These are phyloP conservation scores for Rhizophagus prolifer DNA, from an alignment of 192 early-diverging fungal genomes.

Conservation along the genomic window DNA sequence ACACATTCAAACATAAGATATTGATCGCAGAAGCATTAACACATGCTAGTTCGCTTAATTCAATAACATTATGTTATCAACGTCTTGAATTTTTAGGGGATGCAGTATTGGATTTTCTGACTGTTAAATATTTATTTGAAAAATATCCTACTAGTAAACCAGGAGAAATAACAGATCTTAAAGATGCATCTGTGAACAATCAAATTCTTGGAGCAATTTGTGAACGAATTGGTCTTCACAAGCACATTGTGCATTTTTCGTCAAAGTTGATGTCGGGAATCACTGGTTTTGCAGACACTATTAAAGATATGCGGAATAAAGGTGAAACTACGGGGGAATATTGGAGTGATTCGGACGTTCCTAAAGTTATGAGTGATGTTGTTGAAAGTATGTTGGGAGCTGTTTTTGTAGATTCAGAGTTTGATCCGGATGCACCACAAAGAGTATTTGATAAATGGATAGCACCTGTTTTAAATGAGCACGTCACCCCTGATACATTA, in stretches of 20 bases:
- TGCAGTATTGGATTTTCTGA: conserved; percentile 77
- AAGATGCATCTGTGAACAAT: conserved; percentile 88
- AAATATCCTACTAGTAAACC: conserved; percentile 67
- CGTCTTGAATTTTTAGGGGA: conserved; percentile 89
- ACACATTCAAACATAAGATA: conserved; percentile 66
- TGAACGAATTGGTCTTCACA: conserved; percentile 62
- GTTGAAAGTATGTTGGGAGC: conserved; percentile 90
- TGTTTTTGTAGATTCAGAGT: conserved; percentile 79
- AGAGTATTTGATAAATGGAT: conserved; percentile 38
- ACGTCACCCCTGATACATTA: conserved; percentile 46
- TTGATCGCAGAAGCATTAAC: conserved; percentile 82
- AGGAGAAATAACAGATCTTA: conserved; percentile 78
- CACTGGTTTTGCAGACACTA: conserved; percentile 48
- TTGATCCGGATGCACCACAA: conserved; percentile 33
- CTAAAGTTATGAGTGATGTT: conserved; percentile 86
- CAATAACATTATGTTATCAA: conserved; percentile 72
- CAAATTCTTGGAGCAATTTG: conserved; percentile 74
- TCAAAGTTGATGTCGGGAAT: conserved; percentile 56
- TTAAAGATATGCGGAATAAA: conserved; percentile 42
- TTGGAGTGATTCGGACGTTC: conserved; percentile 78
- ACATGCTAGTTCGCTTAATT: conserved; percentile 68
- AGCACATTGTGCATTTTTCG: conserved; percentile 66
- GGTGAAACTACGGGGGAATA: conserved; percentile 58
- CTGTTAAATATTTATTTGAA: conserved; percentile 71
- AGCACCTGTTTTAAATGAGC: conserved; percentile 39